phyloP scores from a whole-genome alignment of 2,329 filamentous ascomycete species.

The Aspergillus tamarii region DNA sequence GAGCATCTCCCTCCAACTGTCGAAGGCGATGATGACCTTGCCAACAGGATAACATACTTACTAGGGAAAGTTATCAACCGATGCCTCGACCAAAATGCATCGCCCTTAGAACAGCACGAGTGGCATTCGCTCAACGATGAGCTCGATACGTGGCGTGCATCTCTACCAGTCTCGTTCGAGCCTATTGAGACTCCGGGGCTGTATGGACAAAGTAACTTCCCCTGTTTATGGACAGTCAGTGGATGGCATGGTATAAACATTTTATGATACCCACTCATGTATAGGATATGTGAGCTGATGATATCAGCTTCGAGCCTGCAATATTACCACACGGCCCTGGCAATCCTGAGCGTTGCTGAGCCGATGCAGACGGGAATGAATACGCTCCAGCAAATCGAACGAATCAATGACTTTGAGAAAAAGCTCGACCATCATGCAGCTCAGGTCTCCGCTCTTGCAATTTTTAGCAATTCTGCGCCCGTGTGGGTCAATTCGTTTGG shows the following conservation, averaged over 20 bases:
- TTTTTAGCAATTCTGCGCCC: constrained; percentile 47
- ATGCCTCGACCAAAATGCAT: constrained; percentile 29
- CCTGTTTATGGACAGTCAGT: constrained; percentile 45
- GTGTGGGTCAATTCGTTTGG: constrained; percentile 55
- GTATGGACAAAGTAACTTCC: constrained; percentile 31
- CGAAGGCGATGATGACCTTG: constrained; percentile 34
- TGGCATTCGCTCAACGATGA: constrained; percentile 23
- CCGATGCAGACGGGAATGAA: constrained; percentile 12
- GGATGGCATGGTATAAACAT: constrained; percentile 48
- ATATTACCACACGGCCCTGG: constrained; percentile 45
- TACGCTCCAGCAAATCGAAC: constrained; percentile 21
- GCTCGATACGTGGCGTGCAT: constrained; percentile 35
- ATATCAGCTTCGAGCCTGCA: constrained; percentile 47
- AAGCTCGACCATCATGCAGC: constrained; percentile 41
- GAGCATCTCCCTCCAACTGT: constrained; percentile 18
- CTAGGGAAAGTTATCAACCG: constrained; percentile 51
- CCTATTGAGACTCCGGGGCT: constrained; percentile 29
- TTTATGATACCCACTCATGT: not conserved
- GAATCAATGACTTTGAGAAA: constrained; percentile 8
- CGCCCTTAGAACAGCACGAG: constrained; percentile 2
- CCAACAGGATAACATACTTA: constrained; percentile 49
- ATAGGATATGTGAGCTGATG: not conserved
- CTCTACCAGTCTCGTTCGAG: constrained; percentile 35
- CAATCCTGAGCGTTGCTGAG: constrained; percentile 33
- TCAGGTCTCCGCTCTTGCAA: constrained; percentile 50